phyloP scores from a whole-genome alignment of 116 monocot genomes.

The Trichopus zeylanicus region DNA sequence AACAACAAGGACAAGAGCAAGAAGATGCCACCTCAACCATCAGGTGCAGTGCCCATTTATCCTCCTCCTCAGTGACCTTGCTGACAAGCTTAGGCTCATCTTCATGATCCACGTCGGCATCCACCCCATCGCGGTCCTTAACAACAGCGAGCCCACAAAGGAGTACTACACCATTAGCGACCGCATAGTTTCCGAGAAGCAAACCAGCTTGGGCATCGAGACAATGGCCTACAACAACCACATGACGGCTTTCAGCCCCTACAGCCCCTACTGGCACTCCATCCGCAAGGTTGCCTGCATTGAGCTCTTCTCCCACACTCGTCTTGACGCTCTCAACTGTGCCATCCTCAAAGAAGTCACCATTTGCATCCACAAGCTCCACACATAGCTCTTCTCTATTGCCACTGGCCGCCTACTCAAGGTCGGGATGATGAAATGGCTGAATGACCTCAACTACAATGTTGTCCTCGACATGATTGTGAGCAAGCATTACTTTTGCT shows the following conservation, averaged over 20 bases:
- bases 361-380: background rate
- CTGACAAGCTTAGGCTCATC: slow-evolving; percentile 8
- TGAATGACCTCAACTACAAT: slow-evolving; percentile 22
- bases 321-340: slow-evolving; percentile 1
- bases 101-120: slow-evolving; percentile 7
- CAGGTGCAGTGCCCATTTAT: background rate
- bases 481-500: slow-evolving; percentile 17
- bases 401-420: background rate
- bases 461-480: slow-evolving; percentile 23
- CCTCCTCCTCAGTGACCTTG: slow-evolving; percentile 1
- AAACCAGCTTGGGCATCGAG: background rate
- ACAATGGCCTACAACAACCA: slow-evolving; percentile 3
- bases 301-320: slow-evolving; percentile 14
- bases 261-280: slow-evolving; percentile 15
- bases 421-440: slow-evolving; percentile 26
- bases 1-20: background rate
- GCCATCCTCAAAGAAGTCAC: background rate
- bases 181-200: background rate
- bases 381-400: background rate
- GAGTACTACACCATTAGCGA: slow-evolving; percentile 11
- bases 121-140: background rate
- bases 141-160: background rate
- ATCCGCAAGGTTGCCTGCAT: slow-evolving; percentile 7
- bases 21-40: background rate
- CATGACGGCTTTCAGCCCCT: slow-evolving; percentile 3